Base-by-base conservation (phyloP, 208 protist genomes). In the Leishmania mexicana region DNA sequence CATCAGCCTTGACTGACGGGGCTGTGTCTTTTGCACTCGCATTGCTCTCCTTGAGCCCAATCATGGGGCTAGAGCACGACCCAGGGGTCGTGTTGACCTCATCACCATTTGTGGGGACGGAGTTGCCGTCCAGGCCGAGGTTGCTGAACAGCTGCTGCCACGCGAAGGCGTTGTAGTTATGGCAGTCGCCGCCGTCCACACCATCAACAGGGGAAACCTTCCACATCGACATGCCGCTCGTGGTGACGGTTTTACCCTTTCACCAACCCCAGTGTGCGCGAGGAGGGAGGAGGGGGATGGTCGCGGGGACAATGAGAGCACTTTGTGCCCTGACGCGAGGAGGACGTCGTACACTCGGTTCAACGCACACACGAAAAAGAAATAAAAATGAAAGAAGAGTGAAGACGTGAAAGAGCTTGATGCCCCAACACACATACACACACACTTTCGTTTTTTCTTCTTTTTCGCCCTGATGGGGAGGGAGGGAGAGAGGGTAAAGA, bases 111-210 rank as follows among this genome's bases (percentile, higher is more conserved):
- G 74, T 78, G 31, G 79, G 78, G 42, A 75, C 79, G 0, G 79
- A 73, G 3, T 60, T 42, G 47, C 47, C 75, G 17, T 77, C 42
- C 42, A 83, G 57, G 15, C 74, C 60, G 47, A 83, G 51, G 79
- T 73, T 83, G 79, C 38, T 78, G 42, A 83, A 60, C 54, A 83
- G 15, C 57, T 77, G 79, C 5, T 83, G 58, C 79, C 79, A 83
- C 2, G 40, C 71, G 64, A 78, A 38, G 79, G 79, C n/a, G 79
- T 83, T 83, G 47, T 40, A 64, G 31, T 53, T 42, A 51, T 64
- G 70, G n/a, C 35, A 45, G 24, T 71, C 72, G 60, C 38, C 62
- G 60, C 19, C 35, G 2, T 49, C 57, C 24, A 28, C 38, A 64
- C n/a, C 72, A 1, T 83, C 79, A 5, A 31, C 49, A 28, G 58